Percentiles rank a stretch among this genome's conserved stretches.
These are phyloP conservation scores for Irpex sp. DNA, from an alignment of 1,284 basidiomycete species.

Conservation along the genomic window DNA sequence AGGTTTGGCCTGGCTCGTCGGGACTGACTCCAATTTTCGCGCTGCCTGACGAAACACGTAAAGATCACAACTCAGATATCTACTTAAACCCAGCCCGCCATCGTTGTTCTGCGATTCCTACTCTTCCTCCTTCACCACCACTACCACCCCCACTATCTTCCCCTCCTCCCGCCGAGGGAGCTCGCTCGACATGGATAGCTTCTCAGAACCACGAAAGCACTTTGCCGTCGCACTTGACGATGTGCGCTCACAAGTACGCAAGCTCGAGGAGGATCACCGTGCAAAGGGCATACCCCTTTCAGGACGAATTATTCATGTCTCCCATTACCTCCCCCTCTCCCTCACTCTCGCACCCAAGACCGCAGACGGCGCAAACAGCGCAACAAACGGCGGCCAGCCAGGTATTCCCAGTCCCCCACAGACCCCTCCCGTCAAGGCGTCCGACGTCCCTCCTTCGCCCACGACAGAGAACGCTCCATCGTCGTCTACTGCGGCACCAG, in stretches of 20 bases:
- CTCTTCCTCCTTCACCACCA: constrained; percentile 1
- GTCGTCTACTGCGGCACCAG: constrained; percentile 3
- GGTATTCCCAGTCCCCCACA: constrained; percentile 64
- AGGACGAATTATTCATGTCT: constrained; percentile 84
- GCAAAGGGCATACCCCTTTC: constrained; percentile 68
- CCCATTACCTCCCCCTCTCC: constrained; percentile 73
- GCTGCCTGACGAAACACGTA: neutral
- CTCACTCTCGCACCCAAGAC: constrained; percentile 44
- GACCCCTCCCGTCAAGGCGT: constrained; percentile 49
- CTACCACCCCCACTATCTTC: neutral
- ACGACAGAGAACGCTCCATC: constrained; percentile 4
- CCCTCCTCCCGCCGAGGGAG: neutral
- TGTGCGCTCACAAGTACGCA: constrained; percentile 52
- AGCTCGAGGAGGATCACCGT: constrained; percentile 65
- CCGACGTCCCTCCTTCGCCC: constrained; percentile 36
- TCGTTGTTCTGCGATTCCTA: neutral
- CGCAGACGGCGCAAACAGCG: constrained; percentile 2
- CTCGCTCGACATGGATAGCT: constrained; percentile 38
- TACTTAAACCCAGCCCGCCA: neutral
- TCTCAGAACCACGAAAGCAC: constrained; percentile 36
- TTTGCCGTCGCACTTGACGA: constrained; percentile 37
- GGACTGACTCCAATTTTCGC: neutral
- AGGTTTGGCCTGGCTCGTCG: neutral
- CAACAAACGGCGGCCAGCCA: constrained; percentile 8
- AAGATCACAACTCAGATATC: constrained; percentile 1